Conservation (phyloP, 202 grass and related monocot genomes). For the Setaria viridis region DNA sequence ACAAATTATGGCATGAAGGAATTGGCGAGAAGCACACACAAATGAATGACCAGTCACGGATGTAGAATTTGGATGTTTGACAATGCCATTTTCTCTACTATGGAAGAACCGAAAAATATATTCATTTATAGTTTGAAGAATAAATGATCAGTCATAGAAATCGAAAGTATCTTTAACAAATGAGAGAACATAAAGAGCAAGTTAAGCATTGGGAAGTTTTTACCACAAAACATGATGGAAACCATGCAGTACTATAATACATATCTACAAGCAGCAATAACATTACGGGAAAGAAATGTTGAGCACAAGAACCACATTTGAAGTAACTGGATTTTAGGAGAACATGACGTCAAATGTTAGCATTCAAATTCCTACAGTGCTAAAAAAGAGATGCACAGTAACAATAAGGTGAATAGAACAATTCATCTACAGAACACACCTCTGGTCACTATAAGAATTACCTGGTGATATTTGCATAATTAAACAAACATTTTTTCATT, state of each 20-base stretch:
- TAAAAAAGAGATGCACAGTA: neutral
- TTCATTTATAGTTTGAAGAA: too few relatives aligned
- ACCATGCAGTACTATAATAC: neutral
- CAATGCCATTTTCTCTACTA: too few relatives aligned
- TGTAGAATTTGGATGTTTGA: too few relatives aligned
- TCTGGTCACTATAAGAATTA: slow-evolving; percentile 23
- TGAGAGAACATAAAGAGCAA: neutral
- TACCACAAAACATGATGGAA: too few relatives aligned
- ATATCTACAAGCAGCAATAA: slow-evolving; percentile 19
- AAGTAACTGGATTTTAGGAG: neutral
- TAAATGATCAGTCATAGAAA: neutral
- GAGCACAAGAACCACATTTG: neutral
- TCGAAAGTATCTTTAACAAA: slow-evolving; percentile 1
- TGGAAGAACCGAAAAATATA: too few relatives aligned
- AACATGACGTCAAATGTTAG: neutral
- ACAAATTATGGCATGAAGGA: too few relatives aligned
- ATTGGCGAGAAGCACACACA: too few relatives aligned
- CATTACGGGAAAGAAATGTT: neutral
- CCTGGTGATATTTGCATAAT: slow-evolving; percentile 5
- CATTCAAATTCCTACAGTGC: neutral
- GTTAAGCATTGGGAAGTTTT: neutral
- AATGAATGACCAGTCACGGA: too few relatives aligned
- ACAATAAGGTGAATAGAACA: neutral
- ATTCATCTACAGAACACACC: slow-evolving; percentile 6
- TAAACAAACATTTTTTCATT: neutral